phyloP scores from a whole-genome alignment of 75 land plant genomes.

The Pinus tabuliformis region DNA sequence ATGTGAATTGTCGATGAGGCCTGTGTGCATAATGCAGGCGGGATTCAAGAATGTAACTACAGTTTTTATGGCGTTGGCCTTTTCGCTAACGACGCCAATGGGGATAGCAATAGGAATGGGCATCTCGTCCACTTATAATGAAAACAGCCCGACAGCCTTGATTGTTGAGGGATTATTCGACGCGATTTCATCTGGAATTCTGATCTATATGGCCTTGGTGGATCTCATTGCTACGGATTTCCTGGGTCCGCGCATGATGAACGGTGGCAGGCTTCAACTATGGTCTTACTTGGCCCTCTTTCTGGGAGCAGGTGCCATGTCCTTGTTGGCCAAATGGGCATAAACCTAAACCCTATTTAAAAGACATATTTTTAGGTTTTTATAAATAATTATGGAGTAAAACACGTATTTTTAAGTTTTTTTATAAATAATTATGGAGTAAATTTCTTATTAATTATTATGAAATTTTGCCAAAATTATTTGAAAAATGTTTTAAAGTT shows the following conservation, averaged over 20 bases:
- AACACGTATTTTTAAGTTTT: too few species aligned
- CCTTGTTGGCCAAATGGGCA: constrained; percentile 27
- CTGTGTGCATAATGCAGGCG: constrained; percentile 11
- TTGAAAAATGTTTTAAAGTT: too few species aligned
- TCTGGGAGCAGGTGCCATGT: constrained; percentile 30
- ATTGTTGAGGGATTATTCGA: constrained; percentile 38
- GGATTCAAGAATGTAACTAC: constrained; percentile 6
- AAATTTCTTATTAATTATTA: too few species aligned
- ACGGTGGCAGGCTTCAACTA: constrained; percentile 15
- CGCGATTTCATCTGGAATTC: constrained; percentile 32
- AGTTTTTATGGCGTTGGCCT: constrained; percentile 24
- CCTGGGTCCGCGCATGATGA: constrained; percentile 22
- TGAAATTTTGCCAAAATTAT: too few species aligned
- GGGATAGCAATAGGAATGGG: constrained; percentile 40
- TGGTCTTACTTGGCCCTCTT: constrained; percentile 15
- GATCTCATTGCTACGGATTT: constrained; percentile 41
- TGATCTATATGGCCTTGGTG: constrained; percentile 41
- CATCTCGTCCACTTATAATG: constrained; percentile 27
- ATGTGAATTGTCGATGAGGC: too few species aligned
- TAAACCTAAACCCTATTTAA: background rate
- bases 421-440: too few species aligned
- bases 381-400: too few species aligned
- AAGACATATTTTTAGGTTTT: too few species aligned
- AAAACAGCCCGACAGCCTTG: constrained; percentile 31
- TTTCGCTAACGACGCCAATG: constrained; percentile 34